Conservation (phyloP, 768 basidiomycete species). For the Boletus huronensis region DNA sequence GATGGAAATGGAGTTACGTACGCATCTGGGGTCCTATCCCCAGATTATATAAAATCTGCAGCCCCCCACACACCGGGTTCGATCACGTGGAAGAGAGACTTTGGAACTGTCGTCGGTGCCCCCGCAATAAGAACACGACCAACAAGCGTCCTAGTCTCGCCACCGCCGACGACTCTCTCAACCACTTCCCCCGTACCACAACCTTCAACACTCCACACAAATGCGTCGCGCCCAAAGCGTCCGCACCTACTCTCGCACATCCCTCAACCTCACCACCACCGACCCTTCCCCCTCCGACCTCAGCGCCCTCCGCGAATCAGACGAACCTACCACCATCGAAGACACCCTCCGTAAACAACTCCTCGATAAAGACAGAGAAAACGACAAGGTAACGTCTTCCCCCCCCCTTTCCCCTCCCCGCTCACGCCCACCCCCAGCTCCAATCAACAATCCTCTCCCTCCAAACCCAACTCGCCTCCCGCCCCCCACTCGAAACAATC, state of each 20-base stretch:
- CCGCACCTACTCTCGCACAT: conserved; percentile 52
- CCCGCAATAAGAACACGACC: too few relatives aligned
- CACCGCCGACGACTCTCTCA: too few relatives aligned
- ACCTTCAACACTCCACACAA: too few relatives aligned
- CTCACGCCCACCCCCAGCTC: conserved; percentile 39
- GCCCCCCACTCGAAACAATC: conserved; percentile 66
- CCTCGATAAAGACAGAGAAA: conserved; percentile 65
- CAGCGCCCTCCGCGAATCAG: conserved; percentile 53
- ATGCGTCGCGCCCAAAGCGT: conserved; percentile 66
- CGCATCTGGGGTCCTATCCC: conserved; percentile 16
- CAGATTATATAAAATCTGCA: conserved; percentile 17
- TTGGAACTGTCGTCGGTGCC: too few relatives aligned
- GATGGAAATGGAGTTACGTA: conserved; percentile 23
- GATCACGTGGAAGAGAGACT: too few relatives aligned
- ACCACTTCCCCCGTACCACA: too few relatives aligned
- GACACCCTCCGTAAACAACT: conserved; percentile 61
- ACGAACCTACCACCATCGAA: conserved; percentile 48
- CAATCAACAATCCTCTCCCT: conserved; percentile 59
- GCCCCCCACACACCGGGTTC: conserved; percentile 16
- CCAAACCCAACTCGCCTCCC: conserved; percentile 59
- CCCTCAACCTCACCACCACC: conserved; percentile 32
- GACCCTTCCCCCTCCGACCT: conserved; percentile 56
- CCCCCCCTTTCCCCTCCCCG: background rate
- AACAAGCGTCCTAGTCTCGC: too few relatives aligned
- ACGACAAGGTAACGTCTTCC: conserved; percentile 49